phyloP scores from a whole-genome alignment of 805 yeast genomes.

The Soucietia sequanensis region DNA sequence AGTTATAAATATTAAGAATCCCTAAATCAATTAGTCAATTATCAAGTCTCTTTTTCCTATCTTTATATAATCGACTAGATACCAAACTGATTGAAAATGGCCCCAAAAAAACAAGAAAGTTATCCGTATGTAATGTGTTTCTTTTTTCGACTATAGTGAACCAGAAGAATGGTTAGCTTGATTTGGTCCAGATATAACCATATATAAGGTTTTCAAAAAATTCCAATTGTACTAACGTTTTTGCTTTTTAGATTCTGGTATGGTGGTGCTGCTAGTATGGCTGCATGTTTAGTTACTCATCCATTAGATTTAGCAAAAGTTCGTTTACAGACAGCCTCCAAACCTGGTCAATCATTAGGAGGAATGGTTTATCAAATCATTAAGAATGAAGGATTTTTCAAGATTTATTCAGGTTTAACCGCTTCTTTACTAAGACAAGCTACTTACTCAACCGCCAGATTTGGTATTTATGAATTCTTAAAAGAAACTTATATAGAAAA shows the following conservation, averaged over 20 bases:
- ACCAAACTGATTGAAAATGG: no score
- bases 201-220: no score
- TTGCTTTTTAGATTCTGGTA: constrained; percentile 56
- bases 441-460: constrained; percentile 82
- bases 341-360: constrained; percentile 61
- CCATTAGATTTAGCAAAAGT: constrained; percentile 88
- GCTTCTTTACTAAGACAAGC: constrained; percentile 85
- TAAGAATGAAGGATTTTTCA: constrained; percentile 61
- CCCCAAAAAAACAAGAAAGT: neutral
- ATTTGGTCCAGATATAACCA: no score
- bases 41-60: no score
- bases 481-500: constrained; percentile 51
- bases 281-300: constrained; percentile 68
- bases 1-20: no score
- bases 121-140: constrained; percentile 1
- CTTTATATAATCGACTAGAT: no score
- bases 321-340: constrained; percentile 73
- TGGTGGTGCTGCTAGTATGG: constrained; percentile 68
- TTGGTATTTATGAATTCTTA: constrained; percentile 79
- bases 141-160: neutral
- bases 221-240: no score
- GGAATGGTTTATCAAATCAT: constrained; percentile 61
- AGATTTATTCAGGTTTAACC: constrained; percentile 77
- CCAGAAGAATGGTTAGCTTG: no score
- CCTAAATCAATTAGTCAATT: no score